Base-by-base conservation (phyloP, 495 filamentous ascomycete genomes). In the Tirmania nivea region DNA sequence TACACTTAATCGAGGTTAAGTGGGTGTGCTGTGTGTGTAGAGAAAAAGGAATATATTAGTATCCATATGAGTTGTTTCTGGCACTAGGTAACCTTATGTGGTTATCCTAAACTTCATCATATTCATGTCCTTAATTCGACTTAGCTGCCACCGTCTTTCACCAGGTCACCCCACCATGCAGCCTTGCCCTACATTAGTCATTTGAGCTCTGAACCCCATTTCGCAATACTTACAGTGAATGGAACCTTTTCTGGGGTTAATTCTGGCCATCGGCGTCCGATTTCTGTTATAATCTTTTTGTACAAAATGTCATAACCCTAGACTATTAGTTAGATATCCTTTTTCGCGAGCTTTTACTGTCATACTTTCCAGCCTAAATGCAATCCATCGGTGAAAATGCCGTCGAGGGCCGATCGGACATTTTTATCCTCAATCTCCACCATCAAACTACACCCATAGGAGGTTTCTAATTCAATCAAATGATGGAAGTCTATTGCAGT, bases 1-100 rank as follows among this genome's bases (percentile, higher is more conserved):
- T 68, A 90, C 84, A 0, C 60, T 93, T 45, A 93, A 93, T 67
- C 76, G 83, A 62, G 86, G 84, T 10, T 90, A 67, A 53, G 20
- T 0, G 9, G 9, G 19, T 47, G 14, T 19, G 42, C 25, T 17
- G 16, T 3, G 21, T n/a, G 49, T 19, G 21, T 49, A 49, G 2
- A 31, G 7, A 31, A 7, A 5, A 31, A 31, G 3, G 2, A 3
- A 31, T 31, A 31, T 31, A 35, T 47, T 47, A 47, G 14, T 47
- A 14, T 14, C 17, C 42, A 19, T n/a, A 47, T 8, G 9, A 14
- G 4, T 47, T 8, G 42, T 47, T n/a, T 14, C 42, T n/a, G n/a
- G 19, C 1, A 19, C 19, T 47, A 5, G 42, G 42, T 47, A 19
- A 47, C 2, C 9, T 14, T 14, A 19, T 6, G 14, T 47, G 19